These are phyloP conservation scores for Aspergillus calidoustus DNA, from an alignment of 2,329 filamentous ascomycete species.

Conservation along the genomic window DNA sequence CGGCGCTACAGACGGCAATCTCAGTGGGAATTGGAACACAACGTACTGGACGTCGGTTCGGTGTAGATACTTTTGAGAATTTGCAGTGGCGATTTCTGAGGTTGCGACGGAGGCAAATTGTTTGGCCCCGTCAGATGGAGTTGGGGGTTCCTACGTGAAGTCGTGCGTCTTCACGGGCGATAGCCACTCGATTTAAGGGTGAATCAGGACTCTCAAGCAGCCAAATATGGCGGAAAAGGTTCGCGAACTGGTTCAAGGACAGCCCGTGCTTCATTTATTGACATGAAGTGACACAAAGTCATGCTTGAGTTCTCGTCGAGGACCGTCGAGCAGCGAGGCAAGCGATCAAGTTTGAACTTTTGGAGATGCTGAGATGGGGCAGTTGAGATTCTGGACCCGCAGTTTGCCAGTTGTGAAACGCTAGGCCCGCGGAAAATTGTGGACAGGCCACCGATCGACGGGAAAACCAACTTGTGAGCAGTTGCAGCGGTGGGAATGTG, in stretches of 20 bases:
- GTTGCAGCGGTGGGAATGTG: background rate
- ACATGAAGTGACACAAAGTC: background rate
- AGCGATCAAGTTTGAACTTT: background rate
- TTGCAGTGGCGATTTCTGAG: background rate
- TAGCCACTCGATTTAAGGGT: no score
- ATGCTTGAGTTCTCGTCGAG: background rate
- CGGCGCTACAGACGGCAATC: no score
- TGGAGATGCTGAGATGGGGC: background rate
- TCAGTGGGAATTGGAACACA: no score
- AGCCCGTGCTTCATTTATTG: background rate
- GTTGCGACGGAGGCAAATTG: background rate
- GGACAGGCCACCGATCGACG: constrained; percentile 29
- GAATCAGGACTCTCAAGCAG: background rate
- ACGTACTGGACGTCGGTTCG: no score
- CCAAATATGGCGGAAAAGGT: background rate
- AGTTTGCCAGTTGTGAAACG: constrained; percentile 1
- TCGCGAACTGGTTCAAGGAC: background rate
- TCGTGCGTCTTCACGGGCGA: background rate
- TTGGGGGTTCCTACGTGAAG: background rate
- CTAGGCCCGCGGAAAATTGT: constrained; percentile 1
- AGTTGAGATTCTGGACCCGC: constrained; percentile 15
- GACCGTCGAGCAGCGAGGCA: background rate
- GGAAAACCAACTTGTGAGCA: background rate
- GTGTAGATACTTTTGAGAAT: no score
- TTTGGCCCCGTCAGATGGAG: background rate